Conservation (phyloP, 805 yeast species). For the Starmerella davenportii region DNA sequence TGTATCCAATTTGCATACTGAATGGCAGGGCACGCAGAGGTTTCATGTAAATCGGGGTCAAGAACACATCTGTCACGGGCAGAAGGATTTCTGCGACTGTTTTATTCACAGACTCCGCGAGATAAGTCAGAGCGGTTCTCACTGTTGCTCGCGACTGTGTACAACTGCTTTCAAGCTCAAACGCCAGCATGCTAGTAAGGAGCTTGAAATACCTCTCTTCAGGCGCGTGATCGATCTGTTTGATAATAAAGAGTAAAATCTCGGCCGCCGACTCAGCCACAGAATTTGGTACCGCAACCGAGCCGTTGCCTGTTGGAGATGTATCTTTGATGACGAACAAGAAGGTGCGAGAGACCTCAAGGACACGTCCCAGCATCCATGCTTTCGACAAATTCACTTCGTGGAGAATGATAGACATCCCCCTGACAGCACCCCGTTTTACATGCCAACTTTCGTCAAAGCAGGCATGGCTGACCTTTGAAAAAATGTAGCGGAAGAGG, state of each 20-base stretch:
- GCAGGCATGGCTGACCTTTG: slow-evolving; percentile 76
- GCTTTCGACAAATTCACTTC: slow-evolving; percentile 48
- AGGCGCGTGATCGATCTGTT: slow-evolving; percentile 25
- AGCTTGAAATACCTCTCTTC: slow-evolving; percentile 58
- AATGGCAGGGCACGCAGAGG: slow-evolving; percentile 93
- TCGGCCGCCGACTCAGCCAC: slow-evolving; percentile 57
- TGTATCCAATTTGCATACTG: slow-evolving; percentile 96
- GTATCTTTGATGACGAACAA: slow-evolving; percentile 72
- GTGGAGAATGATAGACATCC: slow-evolving; percentile 53
- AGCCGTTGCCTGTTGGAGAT: slow-evolving; percentile 18
- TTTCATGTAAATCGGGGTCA: slow-evolving; percentile 90
- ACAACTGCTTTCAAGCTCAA: slow-evolving; percentile 81
- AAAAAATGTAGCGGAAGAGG: slow-evolving; percentile 54
- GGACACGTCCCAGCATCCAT: slow-evolving; percentile 63
- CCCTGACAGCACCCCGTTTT: slow-evolving; percentile 78
- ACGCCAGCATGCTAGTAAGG: slow-evolving; percentile 72
- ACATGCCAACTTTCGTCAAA: slow-evolving; percentile 74
- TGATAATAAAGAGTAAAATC: slow-evolving; percentile 45
- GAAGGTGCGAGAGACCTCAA: slow-evolving; percentile 70
- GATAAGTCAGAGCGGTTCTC: slow-evolving; percentile 44
- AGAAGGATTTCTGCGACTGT: slow-evolving; percentile 59
- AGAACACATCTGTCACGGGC: slow-evolving; percentile 62
- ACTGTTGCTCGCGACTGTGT: slow-evolving; percentile 67
- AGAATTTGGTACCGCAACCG: slow-evolving; percentile 65
- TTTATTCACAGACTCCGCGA: slow-evolving; percentile 53